phyloP scores from a whole-genome alignment of 2,329 filamentous ascomycete genomes.

The Sporothrix curviconia region DNA sequence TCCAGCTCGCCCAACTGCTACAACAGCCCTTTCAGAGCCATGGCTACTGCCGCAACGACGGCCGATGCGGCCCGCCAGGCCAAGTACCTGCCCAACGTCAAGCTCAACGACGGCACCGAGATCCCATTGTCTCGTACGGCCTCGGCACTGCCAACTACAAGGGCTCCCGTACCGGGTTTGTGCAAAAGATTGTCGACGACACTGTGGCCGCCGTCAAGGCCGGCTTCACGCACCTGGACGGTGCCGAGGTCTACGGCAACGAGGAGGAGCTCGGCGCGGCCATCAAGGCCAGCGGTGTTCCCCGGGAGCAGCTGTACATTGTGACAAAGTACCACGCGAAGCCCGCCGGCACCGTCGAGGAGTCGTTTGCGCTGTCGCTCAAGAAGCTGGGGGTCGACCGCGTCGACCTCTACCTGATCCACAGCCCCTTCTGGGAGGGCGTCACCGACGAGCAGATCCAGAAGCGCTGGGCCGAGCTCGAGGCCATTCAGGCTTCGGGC shows the following conservation, averaged over 20 bases:
- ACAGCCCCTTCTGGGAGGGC: conserved; percentile 49
- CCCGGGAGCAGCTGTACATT: conserved; percentile 63
- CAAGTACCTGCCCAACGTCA: conserved; percentile 48
- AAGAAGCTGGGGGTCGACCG: conserved; percentile 62
- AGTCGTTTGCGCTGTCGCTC: conserved; percentile 54
- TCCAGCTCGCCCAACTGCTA: no score
- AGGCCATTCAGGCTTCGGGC: conserved; percentile 60
- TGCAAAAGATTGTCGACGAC: conserved; percentile 44
- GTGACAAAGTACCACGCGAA: conserved; percentile 50
- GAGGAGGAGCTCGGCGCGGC: conserved; percentile 65
- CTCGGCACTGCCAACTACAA: conserved; percentile 63
- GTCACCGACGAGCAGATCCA: conserved; percentile 47
- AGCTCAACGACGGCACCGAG: conserved; percentile 66
- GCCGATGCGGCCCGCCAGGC: conserved; percentile 3
- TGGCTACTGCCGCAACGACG: conserved; percentile 5
- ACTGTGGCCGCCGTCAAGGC: conserved; percentile 58
- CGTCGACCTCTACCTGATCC: conserved; percentile 64
- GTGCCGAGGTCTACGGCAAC: conserved; percentile 63
- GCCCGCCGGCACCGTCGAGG: conserved; percentile 32
- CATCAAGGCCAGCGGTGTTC: conserved; percentile 59
- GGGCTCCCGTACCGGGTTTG: conserved; percentile 43
- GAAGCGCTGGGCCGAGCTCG: conserved; percentile 51
- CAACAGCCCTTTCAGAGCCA: background rate
- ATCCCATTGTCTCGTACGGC: conserved; percentile 68
- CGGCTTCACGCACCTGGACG: conserved; percentile 69